phyloP scores from a whole-genome alignment of 495 filamentous ascomycete species.

The Aspergillus olivimuriae region DNA sequence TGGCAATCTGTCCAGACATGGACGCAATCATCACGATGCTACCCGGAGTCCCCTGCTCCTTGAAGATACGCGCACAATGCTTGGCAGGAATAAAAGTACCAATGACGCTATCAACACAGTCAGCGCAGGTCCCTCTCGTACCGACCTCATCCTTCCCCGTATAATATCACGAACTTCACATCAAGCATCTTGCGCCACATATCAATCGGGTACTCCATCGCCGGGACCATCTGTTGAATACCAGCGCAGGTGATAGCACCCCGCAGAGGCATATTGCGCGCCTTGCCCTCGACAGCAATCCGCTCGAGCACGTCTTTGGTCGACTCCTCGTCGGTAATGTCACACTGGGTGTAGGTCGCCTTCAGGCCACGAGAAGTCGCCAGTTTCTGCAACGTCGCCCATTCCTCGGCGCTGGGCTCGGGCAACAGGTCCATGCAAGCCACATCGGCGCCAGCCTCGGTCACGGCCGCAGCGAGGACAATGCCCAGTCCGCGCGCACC shows the following conservation, averaged over 20 bases:
- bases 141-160: neutral
- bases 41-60: slow-evolving; percentile 42
- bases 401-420: slow-evolving; percentile 34
- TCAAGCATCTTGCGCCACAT: slow-evolving; percentile 59
- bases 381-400: slow-evolving; percentile 37
- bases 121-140: neutral
- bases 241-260: slow-evolving; percentile 80
- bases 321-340: slow-evolving; percentile 45
- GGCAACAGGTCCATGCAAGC: slow-evolving; percentile 59
- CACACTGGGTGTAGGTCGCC: slow-evolving; percentile 50
- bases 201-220: slow-evolving; percentile 58
- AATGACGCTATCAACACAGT: slow-evolving; percentile 43
- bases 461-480: slow-evolving; percentile 51
- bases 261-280: slow-evolving; percentile 46
- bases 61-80: slow-evolving; percentile 62
- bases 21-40: slow-evolving; percentile 68
- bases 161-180: slow-evolving; percentile 43
- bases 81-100: slow-evolving; percentile 68
- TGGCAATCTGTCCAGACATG: slow-evolving; percentile 76
- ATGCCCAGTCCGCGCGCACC: slow-evolving; percentile 64
- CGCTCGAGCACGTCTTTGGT: slow-evolving; percentile 19
- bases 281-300: slow-evolving; percentile 45
- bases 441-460: slow-evolving; percentile 63
- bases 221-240: slow-evolving; percentile 59
- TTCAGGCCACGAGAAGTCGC: slow-evolving; percentile 41